Evolutionary conservation across 2,329 filamentous ascomycete genomes (phyloP).

Genomic region (Ophiostoma sp.): DNA sequence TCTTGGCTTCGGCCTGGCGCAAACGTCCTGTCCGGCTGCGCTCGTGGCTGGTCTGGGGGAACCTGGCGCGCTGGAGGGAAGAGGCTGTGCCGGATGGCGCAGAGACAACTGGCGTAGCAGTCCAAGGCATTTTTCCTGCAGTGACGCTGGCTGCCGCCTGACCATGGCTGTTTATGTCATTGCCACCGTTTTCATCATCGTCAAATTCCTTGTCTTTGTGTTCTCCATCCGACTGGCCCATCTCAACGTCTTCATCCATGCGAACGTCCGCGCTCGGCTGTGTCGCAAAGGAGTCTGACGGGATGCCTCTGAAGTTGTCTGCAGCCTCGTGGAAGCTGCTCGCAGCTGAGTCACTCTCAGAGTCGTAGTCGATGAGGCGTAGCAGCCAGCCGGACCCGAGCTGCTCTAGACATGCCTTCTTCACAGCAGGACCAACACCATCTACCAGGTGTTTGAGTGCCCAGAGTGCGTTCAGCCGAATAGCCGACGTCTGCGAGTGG

Average conservation of each 20-base stretch:
- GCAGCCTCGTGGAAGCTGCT: neutral
- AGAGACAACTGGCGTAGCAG: neutral
- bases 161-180: slow-evolving; percentile 20
- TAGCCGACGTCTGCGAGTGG: slow-evolving; percentile 68
- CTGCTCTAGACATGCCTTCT: slow-evolving; percentile 70
- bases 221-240: slow-evolving; percentile 38
- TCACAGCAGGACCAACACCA: slow-evolving; percentile 63
- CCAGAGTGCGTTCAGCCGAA: slow-evolving; percentile 85
- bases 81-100: slow-evolving; percentile 13
- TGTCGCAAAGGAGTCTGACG: slow-evolving; percentile 27
- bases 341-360: slow-evolving; percentile 46
- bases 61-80: slow-evolving; percentile 25
- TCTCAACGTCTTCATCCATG: slow-evolving; percentile 51
- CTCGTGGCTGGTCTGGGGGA: slow-evolving; percentile 25
- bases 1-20: slow-evolving; percentile 45
- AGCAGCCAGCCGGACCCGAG: slow-evolving; percentile 76
- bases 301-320: slow-evolving; percentile 19
- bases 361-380: slow-evolving; percentile 64
- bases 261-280: slow-evolving; percentile 37
- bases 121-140: neutral
- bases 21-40: slow-evolving; percentile 39
- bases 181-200: slow-evolving; percentile 25
- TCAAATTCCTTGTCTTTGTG: slow-evolving; percentile 7
- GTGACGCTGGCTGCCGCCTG: neutral
- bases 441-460: slow-evolving; percentile 85